phyloP scores from a whole-genome alignment of 2,329 filamentous ascomycete genomes.

The Neofusicoccum parvum region DNA sequence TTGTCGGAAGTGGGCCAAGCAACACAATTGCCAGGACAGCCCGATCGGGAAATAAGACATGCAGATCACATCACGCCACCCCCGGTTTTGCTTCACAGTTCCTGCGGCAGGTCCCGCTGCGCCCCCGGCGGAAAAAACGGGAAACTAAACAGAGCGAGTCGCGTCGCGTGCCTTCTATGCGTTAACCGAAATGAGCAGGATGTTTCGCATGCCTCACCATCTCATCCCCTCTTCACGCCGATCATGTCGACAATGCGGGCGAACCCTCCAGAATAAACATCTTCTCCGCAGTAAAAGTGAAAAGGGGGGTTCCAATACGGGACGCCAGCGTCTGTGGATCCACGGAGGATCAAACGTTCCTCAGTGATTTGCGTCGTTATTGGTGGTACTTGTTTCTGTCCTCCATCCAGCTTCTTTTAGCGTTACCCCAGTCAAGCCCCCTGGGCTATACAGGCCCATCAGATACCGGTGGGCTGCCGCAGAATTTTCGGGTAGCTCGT shows the following conservation, averaged over 20 bases:
- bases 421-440: neutral
- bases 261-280: neutral
- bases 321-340: neutral
- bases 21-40: neutral
- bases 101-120: neutral
- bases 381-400: neutral
- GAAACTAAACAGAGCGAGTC: neutral
- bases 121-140: neutral
- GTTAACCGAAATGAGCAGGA: conserved; percentile 17
- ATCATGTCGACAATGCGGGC: neutral
- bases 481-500: conserved; percentile 2
- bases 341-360: neutral
- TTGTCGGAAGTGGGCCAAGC: conserved; percentile 1
- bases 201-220: conserved; percentile 6
- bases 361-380: neutral
- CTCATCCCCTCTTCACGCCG: neutral
- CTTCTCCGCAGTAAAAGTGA: neutral
- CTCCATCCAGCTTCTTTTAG: neutral
- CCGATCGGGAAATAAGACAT: neutral
- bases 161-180: neutral
- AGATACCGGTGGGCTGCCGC: neutral
- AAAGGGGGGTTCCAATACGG: neutral
- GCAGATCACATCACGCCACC: conserved; percentile 8
- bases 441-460: neutral
- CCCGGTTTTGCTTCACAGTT: neutral